phyloP scores from a whole-genome alignment of 352 stramenopile genomes.

The Thalassiosira exigua region DNA sequence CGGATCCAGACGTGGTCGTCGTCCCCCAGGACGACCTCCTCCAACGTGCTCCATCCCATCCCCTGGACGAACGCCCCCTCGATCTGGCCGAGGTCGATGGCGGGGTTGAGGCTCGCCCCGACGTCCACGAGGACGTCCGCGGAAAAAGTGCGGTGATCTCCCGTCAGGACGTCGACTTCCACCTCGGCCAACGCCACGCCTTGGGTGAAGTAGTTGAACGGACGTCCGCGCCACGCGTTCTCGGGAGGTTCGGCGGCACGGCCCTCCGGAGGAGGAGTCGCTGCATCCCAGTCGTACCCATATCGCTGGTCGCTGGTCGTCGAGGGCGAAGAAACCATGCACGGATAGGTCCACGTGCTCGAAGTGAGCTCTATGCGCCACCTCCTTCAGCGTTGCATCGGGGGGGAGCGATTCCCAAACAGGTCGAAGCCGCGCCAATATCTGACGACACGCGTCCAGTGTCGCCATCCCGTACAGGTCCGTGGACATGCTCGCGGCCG shows the following conservation, averaged over 20 bases:
- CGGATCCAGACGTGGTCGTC: constrained; percentile 92
- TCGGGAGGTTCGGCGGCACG: constrained; percentile 73
- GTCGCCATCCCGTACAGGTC: constrained; percentile 97
- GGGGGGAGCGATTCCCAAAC: constrained; percentile 84
- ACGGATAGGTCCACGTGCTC: constrained; percentile 92
- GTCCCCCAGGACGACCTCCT: constrained; percentile 94
- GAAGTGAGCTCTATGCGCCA: constrained; percentile 91
- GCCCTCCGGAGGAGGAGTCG: constrained; percentile 69
- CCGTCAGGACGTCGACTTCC: constrained; percentile 93
- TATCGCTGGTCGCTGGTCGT: constrained; percentile 92
- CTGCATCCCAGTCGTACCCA: constrained; percentile 92
- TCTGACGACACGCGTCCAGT: constrained; percentile 95
- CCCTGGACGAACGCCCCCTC: constrained; percentile 97
- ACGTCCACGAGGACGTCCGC: constrained; percentile 84
- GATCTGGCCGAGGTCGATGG: constrained; percentile 97
- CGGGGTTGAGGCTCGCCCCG: constrained; percentile 94
- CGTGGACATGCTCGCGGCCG: constrained; percentile 94
- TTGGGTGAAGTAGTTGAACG: constrained; percentile 96
- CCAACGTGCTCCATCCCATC: constrained; percentile 93
- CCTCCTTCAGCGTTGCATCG: constrained; percentile 86
- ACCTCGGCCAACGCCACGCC: constrained; percentile 92
- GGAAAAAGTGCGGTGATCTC: constrained; percentile 86
- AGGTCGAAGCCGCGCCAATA: constrained; percentile 90
- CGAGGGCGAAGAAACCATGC: constrained; percentile 95
- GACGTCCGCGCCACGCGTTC: constrained; percentile 90